Evolutionary conservation across 805 yeast genomes (phyloP), one percentile per base, ranked within the genome.

Genomic region (Pichia phayaonensis): DNA sequence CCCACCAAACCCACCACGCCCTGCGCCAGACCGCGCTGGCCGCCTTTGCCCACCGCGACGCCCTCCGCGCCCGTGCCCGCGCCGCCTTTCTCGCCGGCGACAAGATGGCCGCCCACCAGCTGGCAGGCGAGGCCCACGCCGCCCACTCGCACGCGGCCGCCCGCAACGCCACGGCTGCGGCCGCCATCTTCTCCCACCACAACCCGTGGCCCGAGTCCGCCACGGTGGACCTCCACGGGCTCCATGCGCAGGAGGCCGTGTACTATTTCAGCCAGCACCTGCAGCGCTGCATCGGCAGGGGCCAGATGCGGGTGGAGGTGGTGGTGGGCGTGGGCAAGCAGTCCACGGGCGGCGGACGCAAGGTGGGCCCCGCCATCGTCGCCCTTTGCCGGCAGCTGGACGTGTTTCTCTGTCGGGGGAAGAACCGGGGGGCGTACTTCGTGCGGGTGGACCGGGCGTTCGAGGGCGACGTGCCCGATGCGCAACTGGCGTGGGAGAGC

Each of bases 251-350:
- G 20, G 56, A 53, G 40, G 52, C 54, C 26, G 18, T 38, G 6
- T 53, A 42, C 29, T 53, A 53, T 41, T 22, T 53, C 16, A 47
- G 56, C 18, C 44, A 46, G 18, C 48, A 47, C 27, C 27, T 53
- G 31, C 49, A 50, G 18, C n/a, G 26, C 5, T 42, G 50, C 29
- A 38, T 47, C n/a, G 34, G 21, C 21, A 42, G 51, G 16, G 46
- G 49, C 16, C 50, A 50, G 36, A 26, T 16, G 8, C 41, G 36
- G 10, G 41, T 48, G 39, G 42, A 40, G 13, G 49, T 48, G 23
- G 46, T 44, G 13, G 56, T 53, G 10, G 56, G 56, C 2, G 13
- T 45, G 8, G 56, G 56, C 2, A 50, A 50, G 12, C 46, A 50
- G 20, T 46, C 54, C 31, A 26, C 40, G 27, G 36, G 2, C 31